phyloP scores from a whole-genome alignment of 139 green algal genomes.

The Micractinium sp. region DNA sequence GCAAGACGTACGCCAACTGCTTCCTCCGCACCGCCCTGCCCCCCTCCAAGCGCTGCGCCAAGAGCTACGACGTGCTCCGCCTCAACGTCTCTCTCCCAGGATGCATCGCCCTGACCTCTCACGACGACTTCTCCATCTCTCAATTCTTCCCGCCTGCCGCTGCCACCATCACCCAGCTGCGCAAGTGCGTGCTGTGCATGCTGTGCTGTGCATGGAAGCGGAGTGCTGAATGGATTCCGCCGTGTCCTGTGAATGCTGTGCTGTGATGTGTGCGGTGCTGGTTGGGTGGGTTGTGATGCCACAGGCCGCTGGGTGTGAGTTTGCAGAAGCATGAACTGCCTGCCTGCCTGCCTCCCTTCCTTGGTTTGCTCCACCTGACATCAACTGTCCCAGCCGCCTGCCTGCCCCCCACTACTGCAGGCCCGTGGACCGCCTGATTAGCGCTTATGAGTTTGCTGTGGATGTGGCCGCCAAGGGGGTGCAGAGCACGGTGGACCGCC shows the following conservation, averaged over 20 bases:
- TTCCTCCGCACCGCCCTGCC: slow-evolving; percentile 77
- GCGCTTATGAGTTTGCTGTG: slow-evolving; percentile 90
- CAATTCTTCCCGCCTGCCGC: slow-evolving; percentile 53
- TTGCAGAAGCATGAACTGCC: background rate
- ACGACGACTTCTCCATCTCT: slow-evolving; percentile 91
- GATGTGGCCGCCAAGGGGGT: slow-evolving; percentile 63
- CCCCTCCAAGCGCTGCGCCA: slow-evolving; percentile 66
- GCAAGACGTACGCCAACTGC: slow-evolving; percentile 86
- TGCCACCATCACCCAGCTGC: slow-evolving; percentile 68
- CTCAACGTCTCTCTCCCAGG: slow-evolving; percentile 64
- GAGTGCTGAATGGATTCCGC: no score
- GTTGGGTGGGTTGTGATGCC: no score
- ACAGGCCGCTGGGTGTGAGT: background rate
- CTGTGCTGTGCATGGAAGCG: no score
- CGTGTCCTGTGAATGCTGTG: no score
- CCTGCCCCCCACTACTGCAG: slow-evolving; percentile 32
- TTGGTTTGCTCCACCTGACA: background rate
- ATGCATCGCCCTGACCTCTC: slow-evolving; percentile 82
- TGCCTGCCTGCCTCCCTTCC: background rate
- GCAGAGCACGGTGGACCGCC: background rate
- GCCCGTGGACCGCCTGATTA: slow-evolving; percentile 84
- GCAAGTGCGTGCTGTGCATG: slow-evolving; percentile 36
- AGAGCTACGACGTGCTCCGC: slow-evolving; percentile 87
- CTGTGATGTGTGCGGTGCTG: no score
- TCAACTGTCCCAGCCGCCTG: no score